Conservation (phyloP, 2,329 filamentous ascomycete species). For the Clonostachys sp. region DNA sequence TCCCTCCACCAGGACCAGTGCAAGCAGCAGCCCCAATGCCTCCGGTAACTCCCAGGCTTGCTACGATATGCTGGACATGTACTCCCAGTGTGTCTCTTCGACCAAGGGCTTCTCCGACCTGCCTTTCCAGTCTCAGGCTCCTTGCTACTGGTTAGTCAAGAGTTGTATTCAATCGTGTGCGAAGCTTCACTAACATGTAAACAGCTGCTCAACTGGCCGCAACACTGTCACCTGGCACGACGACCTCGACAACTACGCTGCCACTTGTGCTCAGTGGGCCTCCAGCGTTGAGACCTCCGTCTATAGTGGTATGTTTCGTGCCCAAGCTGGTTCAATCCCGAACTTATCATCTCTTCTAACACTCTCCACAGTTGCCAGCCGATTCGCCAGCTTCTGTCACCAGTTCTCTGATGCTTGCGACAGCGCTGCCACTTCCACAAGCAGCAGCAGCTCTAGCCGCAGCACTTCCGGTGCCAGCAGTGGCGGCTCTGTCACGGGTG, state of each 20-base stretch:
- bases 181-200: slow-evolving; percentile 6
- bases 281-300: slow-evolving; percentile 15
- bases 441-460: background rate
- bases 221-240: slow-evolving; percentile 18
- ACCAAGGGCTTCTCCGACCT: slow-evolving; percentile 15
- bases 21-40: slow-evolving; percentile 1
- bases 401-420: slow-evolving; percentile 18
- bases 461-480: slow-evolving; percentile 4
- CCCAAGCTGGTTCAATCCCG: too few relatives aligned
- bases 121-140: slow-evolving; percentile 16
- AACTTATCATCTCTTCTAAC: background rate
- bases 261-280: slow-evolving; percentile 21
- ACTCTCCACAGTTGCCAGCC: slow-evolving; percentile 14
- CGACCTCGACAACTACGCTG: slow-evolving; percentile 18
- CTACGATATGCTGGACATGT: slow-evolving; percentile 16
- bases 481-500: slow-evolving; percentile 9
- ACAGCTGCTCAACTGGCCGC: slow-evolving; percentile 13
- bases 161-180: background rate
- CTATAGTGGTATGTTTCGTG: background rate
- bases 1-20: too few relatives aligned
- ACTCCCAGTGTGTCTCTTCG: slow-evolving; percentile 13
- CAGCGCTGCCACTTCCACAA: slow-evolving; percentile 12
- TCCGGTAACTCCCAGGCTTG: slow-evolving; percentile 15
- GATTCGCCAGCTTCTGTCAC: slow-evolving; percentile 20
- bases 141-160: slow-evolving; percentile 22